A percentile compares a stretch with the other conserved stretches of the same genome.
Conservation (phyloP, 129 eudicot species). For the Sambucus nigra region DNA sequence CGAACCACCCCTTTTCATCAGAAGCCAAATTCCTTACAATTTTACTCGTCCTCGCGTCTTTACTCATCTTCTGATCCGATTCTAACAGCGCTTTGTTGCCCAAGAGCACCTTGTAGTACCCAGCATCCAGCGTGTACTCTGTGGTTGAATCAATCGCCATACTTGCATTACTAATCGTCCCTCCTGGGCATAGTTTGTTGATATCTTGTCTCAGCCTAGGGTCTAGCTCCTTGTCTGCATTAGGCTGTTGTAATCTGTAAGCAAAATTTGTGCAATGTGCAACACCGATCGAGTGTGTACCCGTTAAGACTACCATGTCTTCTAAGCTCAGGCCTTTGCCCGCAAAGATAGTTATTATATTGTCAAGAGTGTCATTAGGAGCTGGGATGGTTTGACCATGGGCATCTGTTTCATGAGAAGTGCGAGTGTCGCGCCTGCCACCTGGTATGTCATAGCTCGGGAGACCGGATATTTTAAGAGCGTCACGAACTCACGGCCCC, state of each 20-base stretch:
- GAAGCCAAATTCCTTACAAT: slow-evolving; percentile 5
- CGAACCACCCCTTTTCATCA: slow-evolving; percentile 16
- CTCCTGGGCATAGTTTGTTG: slow-evolving; percentile 5
- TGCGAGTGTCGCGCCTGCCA: slow-evolving; percentile 19
- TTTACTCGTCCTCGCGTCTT: neutral
- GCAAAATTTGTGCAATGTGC: slow-evolving; percentile 16
- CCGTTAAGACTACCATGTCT: slow-evolving; percentile 20
- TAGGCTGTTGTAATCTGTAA: slow-evolving; percentile 7
- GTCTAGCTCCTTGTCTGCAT: slow-evolving; percentile 2
- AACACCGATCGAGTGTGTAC: slow-evolving; percentile 23
- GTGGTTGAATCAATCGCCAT: slow-evolving; percentile 1
- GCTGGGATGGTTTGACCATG: slow-evolving; percentile 7
- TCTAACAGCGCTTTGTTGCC: slow-evolving; percentile 10
- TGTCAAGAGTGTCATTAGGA: slow-evolving; percentile 2
- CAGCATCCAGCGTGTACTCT: slow-evolving; percentile 12
- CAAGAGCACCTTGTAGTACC: slow-evolving; percentile 16
- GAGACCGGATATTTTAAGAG: slow-evolving; percentile 23
- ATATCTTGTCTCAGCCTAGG: neutral
- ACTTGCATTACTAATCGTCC: neutral
- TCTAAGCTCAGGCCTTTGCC: slow-evolving; percentile 15
- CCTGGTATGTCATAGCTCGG: slow-evolving; percentile 10
- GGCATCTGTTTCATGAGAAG: slow-evolving; percentile 15
- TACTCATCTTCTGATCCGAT: slow-evolving; percentile 18
- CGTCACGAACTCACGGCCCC: slow-evolving; percentile 44
- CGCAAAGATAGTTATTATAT: slow-evolving; percentile 1